phyloP scores from a whole-genome alignment of 345 rosid species.

The Eucalyptus cladocalyx region DNA sequence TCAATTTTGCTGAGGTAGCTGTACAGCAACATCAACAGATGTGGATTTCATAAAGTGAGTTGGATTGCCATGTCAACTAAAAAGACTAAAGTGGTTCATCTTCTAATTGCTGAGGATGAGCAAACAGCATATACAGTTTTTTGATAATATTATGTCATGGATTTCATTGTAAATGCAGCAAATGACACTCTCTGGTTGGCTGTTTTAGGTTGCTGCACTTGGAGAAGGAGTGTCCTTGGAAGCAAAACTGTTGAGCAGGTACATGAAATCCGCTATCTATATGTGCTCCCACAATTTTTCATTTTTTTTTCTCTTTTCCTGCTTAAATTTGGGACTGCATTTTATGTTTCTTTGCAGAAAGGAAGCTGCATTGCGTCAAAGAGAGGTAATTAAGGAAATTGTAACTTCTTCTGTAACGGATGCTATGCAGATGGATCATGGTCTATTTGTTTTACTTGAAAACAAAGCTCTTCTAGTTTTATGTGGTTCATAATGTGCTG shows the following conservation, averaged over 20 bases:
- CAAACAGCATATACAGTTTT: background rate
- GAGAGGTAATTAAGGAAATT: conserved; percentile 52
- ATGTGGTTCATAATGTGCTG: background rate
- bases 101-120: background rate
- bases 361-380: conserved; percentile 91
- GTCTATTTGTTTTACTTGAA: background rate
- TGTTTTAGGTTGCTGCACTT: conserved; percentile 69
- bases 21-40: background rate
- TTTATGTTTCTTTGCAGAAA: conserved; percentile 41
- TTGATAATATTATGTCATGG: background rate
- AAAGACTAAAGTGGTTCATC: background rate
- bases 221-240: conserved; percentile 97
- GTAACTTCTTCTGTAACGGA: background rate
- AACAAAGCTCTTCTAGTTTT: background rate
- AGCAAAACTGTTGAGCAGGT: conserved; percentile 93
- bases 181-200: background rate
- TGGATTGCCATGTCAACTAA: background rate
- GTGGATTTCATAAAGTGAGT: background rate
- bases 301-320: background rate
- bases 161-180: background rate
- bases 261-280: background rate
- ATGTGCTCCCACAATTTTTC: background rate
- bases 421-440: background rate
- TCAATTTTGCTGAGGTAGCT: background rate
- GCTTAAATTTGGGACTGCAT: background rate